Percentiles rank a stretch among this genome's conserved stretches.
phyloP scores from a whole-genome alignment of 2,329 filamentous ascomycete genomes.

The Botrytis fabae region DNA sequence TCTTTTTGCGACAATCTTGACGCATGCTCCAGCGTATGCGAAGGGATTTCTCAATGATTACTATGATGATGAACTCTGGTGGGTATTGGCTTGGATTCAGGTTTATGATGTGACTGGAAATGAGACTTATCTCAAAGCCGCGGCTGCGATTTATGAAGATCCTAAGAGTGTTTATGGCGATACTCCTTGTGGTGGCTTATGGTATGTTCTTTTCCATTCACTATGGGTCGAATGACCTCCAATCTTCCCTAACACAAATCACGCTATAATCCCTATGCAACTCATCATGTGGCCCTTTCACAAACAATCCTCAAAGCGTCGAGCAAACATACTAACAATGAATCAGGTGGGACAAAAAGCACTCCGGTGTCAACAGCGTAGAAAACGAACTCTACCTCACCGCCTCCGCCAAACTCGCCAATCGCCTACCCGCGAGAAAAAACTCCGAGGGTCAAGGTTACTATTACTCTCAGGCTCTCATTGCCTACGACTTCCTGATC shows the following conservation, averaged over 20 bases:
- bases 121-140: slow-evolving; percentile 53
- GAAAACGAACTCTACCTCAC: slow-evolving; percentile 58
- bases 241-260: neutral
- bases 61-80: slow-evolving; percentile 65
- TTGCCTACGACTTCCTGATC: slow-evolving; percentile 53
- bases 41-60: slow-evolving; percentile 49
- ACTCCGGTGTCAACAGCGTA: slow-evolving; percentile 55
- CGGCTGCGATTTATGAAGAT: slow-evolving; percentile 56
- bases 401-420: slow-evolving; percentile 56
- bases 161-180: slow-evolving; percentile 52
- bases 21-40: slow-evolving; percentile 26
- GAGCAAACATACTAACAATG: neutral
- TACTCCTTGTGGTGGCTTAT: slow-evolving; percentile 55
- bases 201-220: slow-evolving; percentile 34
- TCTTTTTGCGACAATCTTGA: slow-evolving; percentile 31
- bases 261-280: slow-evolving; percentile 6
- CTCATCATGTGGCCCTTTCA: neutral
- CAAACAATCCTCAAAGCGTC: neutral
- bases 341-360: slow-evolving; percentile 52
- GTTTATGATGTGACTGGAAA: slow-evolving; percentile 56
- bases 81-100: slow-evolving; percentile 59
- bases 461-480: slow-evolving; percentile 56
- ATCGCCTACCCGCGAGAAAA: slow-evolving; percentile 47
- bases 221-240: neutral
- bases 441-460: slow-evolving; percentile 51